A percentile compares a stretch with the other conserved stretches of the same genome.
phyloP scores from a whole-genome alignment of 768 basidiomycete genomes.

The Aureoboletus auriporus region DNA sequence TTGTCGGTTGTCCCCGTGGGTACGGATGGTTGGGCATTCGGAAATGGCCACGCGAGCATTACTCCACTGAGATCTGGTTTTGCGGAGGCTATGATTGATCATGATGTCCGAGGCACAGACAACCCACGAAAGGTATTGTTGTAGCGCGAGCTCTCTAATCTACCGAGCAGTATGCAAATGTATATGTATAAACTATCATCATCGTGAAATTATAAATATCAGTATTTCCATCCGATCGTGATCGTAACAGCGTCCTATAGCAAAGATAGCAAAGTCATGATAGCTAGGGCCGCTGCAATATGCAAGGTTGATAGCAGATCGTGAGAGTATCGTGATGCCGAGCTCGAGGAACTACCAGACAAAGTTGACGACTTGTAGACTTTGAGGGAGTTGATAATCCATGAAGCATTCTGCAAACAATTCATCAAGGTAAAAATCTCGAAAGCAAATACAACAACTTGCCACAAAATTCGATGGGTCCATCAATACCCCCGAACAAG shows the following conservation, averaged over 20 bases:
- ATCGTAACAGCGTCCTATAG: constrained; percentile 11
- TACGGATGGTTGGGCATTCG: constrained; percentile 79
- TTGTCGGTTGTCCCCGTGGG: constrained; percentile 62
- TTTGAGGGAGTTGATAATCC: constrained; percentile 77
- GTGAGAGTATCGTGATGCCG: constrained; percentile 1
- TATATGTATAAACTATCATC: constrained; percentile 8
- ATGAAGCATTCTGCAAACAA: constrained; percentile 61
- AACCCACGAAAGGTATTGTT: constrained; percentile 13
- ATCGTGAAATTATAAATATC: constrained; percentile 6
- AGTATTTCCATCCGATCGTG: not conserved
- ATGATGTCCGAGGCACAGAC: not conserved
- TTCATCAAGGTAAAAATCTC: constrained; percentile 3
- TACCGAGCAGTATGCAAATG: not conserved
- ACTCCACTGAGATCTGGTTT: constrained; percentile 76
- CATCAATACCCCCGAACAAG: constrained; percentile 58
- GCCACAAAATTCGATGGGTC: constrained; percentile 72
- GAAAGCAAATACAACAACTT: constrained; percentile 22
- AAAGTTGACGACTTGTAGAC: constrained; percentile 63
- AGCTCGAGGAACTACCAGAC: constrained; percentile 31
- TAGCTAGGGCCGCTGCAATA: constrained; percentile 5
- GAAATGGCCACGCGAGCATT: constrained; percentile 66
- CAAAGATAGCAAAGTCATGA: constrained; percentile 11
- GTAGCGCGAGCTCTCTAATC: constrained; percentile 44
- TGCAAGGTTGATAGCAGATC: constrained; percentile 5
- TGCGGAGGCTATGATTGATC: constrained; percentile 41